Conservation (phyloP, 805 yeast genomes). For the Candida glaebosa region DNA sequence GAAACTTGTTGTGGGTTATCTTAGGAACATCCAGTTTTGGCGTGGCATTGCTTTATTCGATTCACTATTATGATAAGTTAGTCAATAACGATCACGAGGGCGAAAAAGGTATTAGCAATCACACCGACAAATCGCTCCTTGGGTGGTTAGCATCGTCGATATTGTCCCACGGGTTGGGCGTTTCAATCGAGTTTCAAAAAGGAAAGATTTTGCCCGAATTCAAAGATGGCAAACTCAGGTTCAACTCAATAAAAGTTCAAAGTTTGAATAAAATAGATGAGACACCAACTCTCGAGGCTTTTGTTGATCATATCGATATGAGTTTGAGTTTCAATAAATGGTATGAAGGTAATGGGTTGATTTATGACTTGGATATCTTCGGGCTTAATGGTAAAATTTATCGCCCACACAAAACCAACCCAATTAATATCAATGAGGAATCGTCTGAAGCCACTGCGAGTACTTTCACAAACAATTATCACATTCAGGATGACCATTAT, state of each 20-base stretch:
- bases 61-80: slow-evolving; percentile 34
- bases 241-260: slow-evolving; percentile 33
- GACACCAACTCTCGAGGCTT: slow-evolving; percentile 25
- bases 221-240: slow-evolving; percentile 48
- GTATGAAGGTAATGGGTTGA: slow-evolving; percentile 53
- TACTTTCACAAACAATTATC: background rate
- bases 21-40: slow-evolving; percentile 58
- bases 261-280: slow-evolving; percentile 12
- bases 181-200: slow-evolving; percentile 34
- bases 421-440: no score
- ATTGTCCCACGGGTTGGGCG: slow-evolving; percentile 38
- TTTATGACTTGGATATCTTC: slow-evolving; percentile 44
- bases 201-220: slow-evolving; percentile 40
- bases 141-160: slow-evolving; percentile 32
- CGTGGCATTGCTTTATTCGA: slow-evolving; percentile 42
- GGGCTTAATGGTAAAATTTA: slow-evolving; percentile 43
- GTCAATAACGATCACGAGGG: slow-evolving; percentile 23
- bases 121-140: slow-evolving; percentile 14
- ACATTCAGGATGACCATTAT: slow-evolving; percentile 2
- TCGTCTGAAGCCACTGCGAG: no score
- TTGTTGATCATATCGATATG: slow-evolving; percentile 40
- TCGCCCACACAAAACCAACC: slow-evolving; percentile 9
- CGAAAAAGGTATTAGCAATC: slow-evolving; percentile 3
- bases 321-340: slow-evolving; percentile 51
- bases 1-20: slow-evolving; percentile 51